Evolutionary conservation across 2,329 filamentous ascomycete genomes (phyloP).

Genomic region (Amauroascus verrucosus): DNA sequence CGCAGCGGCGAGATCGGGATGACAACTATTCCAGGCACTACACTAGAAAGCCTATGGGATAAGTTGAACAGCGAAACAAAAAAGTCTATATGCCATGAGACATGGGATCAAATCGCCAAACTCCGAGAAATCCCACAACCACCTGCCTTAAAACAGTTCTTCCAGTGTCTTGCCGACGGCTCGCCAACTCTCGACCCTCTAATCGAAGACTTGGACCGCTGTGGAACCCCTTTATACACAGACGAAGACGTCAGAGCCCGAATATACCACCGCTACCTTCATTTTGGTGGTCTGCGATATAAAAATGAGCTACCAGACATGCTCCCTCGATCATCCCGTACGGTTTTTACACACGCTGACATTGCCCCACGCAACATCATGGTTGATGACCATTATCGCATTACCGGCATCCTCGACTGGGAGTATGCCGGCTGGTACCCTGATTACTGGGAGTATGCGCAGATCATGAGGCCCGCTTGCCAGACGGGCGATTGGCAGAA

Average conservation of each 20-base stretch:
- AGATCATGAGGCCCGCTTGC: conserved; percentile 23
- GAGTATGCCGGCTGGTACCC: conserved; percentile 19
- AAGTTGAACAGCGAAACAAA: conserved; percentile 18
- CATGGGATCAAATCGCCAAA: conserved; percentile 19
- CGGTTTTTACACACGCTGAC: conserved; percentile 20
- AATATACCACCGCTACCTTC: conserved; percentile 22
- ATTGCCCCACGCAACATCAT: conserved; percentile 17
- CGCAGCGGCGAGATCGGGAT: conserved; percentile 15
- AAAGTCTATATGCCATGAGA: conserved; percentile 19
- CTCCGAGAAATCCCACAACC: conserved; percentile 17
- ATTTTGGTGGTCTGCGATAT: conserved; percentile 19
- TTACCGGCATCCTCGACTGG: conserved; percentile 18
- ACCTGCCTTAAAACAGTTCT: conserved; percentile 15
- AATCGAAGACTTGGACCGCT: conserved; percentile 20
- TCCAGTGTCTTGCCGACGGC: conserved; percentile 21
- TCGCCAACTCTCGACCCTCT: conserved; percentile 18
- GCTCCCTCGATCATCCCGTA: conserved; percentile 19
- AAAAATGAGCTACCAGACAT: conserved; percentile 19
- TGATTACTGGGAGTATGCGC: conserved; percentile 23
- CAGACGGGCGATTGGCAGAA: conserved; percentile 19
- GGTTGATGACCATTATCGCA: conserved; percentile 14
- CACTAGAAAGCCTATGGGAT: conserved; percentile 18
- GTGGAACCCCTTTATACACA: conserved; percentile 16
- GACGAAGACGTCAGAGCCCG: conserved; percentile 19
- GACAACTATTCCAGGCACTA: conserved; percentile 15